Percentiles rank a stretch among this genome's conserved stretches.
Evolutionary conservation across 1,284 basidiomycete genomes (phyloP).

Genomic region (Sparassis latifolia): DNA sequence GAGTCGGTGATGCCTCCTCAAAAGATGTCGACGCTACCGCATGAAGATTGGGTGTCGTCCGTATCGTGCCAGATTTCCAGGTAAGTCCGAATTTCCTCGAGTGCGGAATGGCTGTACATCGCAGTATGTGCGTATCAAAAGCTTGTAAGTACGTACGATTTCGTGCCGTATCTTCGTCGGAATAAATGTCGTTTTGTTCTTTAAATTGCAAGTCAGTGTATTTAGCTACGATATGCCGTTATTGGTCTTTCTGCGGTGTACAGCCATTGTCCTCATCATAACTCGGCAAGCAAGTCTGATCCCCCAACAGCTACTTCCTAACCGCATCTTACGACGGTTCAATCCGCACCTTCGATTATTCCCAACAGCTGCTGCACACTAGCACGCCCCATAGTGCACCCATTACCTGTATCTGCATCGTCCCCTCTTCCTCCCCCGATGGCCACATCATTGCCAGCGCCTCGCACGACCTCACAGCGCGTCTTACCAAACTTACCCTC

Average conservation of each 20-base stretch:
- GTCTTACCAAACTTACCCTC: slow-evolving; percentile 49
- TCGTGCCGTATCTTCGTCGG: too few species aligned
- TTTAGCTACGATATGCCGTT: too few species aligned
- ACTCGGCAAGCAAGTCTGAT: too few species aligned
- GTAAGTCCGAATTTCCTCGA: slow-evolving; percentile 38
- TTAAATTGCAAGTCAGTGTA: too few species aligned
- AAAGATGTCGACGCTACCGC: slow-evolving; percentile 73
- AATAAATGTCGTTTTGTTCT: too few species aligned
- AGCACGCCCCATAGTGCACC: slow-evolving; percentile 55
- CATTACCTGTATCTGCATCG: slow-evolving; percentile 65
- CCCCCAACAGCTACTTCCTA: slow-evolving; percentile 51
- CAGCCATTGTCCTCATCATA: too few species aligned
- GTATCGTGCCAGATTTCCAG: slow-evolving; percentile 65
- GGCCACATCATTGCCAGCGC: slow-evolving; percentile 66
- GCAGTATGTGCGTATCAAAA: too few species aligned
- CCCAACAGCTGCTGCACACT: slow-evolving; percentile 49
- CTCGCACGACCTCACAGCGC: slow-evolving; percentile 78
- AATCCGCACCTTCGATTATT: slow-evolving; percentile 68
- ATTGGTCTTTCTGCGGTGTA: too few species aligned
- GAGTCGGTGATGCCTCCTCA: slow-evolving; percentile 89
- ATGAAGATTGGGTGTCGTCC: slow-evolving; percentile 93
- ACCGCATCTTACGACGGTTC: slow-evolving; percentile 80
- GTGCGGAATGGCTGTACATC: too few species aligned
- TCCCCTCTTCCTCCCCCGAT: slow-evolving; percentile 34
- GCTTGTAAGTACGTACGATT: too few species aligned